These are phyloP conservation scores for Apiotrichum domesticum DNA, from an alignment of 1,284 basidiomycete genomes.

Conservation along the genomic window DNA sequence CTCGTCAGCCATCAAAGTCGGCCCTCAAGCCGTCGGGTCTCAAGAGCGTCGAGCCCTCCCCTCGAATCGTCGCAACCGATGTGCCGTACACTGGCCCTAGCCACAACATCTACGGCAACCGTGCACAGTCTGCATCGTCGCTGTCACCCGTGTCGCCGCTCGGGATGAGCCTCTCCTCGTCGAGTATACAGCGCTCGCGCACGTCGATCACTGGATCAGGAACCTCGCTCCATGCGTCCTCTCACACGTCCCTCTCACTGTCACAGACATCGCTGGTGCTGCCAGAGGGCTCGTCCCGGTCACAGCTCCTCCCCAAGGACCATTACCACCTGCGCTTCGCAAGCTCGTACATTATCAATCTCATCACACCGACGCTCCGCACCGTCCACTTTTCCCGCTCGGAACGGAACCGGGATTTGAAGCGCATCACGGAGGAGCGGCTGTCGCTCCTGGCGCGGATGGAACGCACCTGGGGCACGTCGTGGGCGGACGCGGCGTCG, in stretches of 20 bases:
- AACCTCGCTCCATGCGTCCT: background rate
- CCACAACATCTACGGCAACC: background rate
- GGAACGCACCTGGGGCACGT: conserved; percentile 65
- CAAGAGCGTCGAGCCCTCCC: no score
- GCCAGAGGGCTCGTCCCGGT: conserved; percentile 4
- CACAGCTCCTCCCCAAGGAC: conserved; percentile 26
- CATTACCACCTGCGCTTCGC: conserved; percentile 42
- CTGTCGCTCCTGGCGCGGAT: conserved; percentile 57
- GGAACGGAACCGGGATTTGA: conserved; percentile 30
- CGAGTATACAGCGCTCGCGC: conserved; percentile 2
- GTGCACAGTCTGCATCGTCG: background rate
- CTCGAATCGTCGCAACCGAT: no score
- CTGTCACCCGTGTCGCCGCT: conserved; percentile 2
- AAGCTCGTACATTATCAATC: conserved; percentile 35
- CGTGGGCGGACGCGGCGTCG: conserved; percentile 42
- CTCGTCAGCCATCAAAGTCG: background rate
- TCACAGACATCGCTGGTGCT: conserved; percentile 16
- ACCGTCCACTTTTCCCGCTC: conserved; percentile 23
- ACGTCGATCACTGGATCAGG: background rate
- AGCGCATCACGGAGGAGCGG: conserved; percentile 62
- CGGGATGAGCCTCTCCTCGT: conserved; percentile 8
- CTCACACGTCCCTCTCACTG: conserved; percentile 9
- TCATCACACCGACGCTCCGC: conserved; percentile 31
- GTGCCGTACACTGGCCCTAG: background rate
- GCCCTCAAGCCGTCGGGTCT: background rate